These are phyloP conservation scores for Silene conica DNA, from an alignment of 148 eudicot species.

Conservation along the genomic window DNA sequence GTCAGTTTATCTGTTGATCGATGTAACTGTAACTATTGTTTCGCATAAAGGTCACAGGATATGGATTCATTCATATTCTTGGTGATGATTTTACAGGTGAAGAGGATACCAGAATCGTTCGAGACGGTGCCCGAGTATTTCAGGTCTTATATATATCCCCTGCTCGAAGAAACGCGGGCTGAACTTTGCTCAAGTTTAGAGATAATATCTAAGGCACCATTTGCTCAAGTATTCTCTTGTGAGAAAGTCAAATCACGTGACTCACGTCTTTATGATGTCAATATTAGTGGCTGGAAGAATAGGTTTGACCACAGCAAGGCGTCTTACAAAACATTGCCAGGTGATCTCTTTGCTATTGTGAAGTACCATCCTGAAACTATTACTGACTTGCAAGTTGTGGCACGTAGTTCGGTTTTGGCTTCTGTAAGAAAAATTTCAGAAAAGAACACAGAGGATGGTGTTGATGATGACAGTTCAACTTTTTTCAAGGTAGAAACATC, in stretches of 20 bases:
- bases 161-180: conserved; percentile 69
- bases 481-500: conserved; percentile 36
- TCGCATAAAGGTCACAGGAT: neutral
- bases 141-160: conserved; percentile 44
- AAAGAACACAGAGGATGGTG: conserved; percentile 27
- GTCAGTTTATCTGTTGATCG: too few relatives aligned
- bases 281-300: conserved; percentile 58
- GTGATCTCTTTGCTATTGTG: conserved; percentile 50
- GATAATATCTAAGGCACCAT: conserved; percentile 48
- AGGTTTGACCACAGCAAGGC: conserved; percentile 43
- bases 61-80: neutral
- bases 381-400: conserved; percentile 35
- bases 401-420: conserved; percentile 45
- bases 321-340: conserved; percentile 60
- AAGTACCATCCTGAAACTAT: conserved; percentile 39
- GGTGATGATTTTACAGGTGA: conserved; percentile 39
- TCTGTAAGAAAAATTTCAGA: conserved; percentile 28
- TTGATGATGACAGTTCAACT: conserved; percentile 21
- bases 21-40: too few relatives aligned
- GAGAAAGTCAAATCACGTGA: conserved; percentile 5
- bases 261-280: conserved; percentile 28
- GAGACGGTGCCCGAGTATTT: conserved; percentile 41
- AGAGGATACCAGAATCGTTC: conserved; percentile 46
- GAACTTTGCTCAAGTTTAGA: conserved; percentile 50
- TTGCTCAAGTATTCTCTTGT: conserved; percentile 44